phyloP scores from a whole-genome alignment of 2,329 filamentous ascomycete genomes.

The Trichoderma sp. region DNA sequence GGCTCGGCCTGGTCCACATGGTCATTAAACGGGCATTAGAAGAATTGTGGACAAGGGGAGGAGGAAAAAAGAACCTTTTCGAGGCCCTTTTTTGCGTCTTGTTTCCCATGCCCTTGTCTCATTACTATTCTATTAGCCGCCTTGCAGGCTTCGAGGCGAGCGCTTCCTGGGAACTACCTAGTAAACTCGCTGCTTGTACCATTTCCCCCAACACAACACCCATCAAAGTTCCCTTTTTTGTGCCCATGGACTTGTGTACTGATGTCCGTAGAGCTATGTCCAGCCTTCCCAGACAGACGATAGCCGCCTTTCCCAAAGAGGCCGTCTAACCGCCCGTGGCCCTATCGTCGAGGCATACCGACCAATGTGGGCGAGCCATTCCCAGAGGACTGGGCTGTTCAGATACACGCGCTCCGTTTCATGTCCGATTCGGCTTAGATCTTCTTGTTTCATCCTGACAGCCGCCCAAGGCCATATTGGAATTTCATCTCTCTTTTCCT shows the following conservation, averaged over 20 bases:
- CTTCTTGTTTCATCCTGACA: conserved; percentile 33
- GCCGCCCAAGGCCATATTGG: conserved; percentile 33
- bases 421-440: conserved; percentile 35
- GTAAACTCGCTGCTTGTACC: neutral
- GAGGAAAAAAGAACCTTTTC: neutral
- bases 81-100: neutral
- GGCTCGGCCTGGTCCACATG: conserved; percentile 2
- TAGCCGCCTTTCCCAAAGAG: conserved; percentile 16
- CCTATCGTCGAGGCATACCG: conserved; percentile 37
- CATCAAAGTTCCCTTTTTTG: neutral
- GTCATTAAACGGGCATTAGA: neutral
- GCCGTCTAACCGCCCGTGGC: conserved; percentile 25
- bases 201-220: neutral
- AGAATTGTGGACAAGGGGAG: neutral
- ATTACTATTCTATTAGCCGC: conserved; percentile 7
- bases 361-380: conserved; percentile 53
- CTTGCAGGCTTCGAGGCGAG: neutral
- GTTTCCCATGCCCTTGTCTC: neutral
- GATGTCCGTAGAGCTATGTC: neutral
- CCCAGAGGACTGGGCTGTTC: conserved; percentile 40
- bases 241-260: neutral
- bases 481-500: conserved; percentile 26
- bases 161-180: conserved; percentile 2
- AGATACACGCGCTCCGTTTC: conserved; percentile 55
- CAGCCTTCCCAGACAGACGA: conserved; percentile 13